These are phyloP conservation scores for Cladosporium colombiae DNA, from an alignment of 2,329 filamentous ascomycete species.

Conservation along the genomic window DNA sequence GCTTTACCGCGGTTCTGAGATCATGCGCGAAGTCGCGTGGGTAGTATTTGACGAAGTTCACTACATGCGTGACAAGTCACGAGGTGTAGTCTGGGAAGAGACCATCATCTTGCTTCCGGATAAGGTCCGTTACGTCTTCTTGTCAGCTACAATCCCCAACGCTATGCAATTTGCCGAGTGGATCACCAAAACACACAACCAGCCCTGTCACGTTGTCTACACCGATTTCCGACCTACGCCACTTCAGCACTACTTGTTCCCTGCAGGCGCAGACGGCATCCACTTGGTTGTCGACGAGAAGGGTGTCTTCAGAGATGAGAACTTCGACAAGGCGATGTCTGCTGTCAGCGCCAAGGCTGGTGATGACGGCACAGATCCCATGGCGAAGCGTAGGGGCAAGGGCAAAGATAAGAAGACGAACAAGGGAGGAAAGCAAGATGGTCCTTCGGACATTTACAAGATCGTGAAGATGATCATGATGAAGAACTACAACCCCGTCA, in stretches of 20 bases:
- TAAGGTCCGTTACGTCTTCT: slow-evolving; percentile 97
- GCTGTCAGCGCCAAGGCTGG: slow-evolving; percentile 86
- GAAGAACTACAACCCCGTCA: slow-evolving; percentile 96
- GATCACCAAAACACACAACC: slow-evolving; percentile 97
- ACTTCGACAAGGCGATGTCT: slow-evolving; percentile 95
- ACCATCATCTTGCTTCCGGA: slow-evolving; percentile 97
- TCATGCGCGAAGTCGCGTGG: slow-evolving; percentile 99
- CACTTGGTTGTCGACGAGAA: slow-evolving; percentile 96
- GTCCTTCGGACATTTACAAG: slow-evolving; percentile 85
- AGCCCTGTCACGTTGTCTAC: slow-evolving; percentile 98
- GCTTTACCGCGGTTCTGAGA: slow-evolving; percentile 96
- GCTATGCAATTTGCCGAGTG: slow-evolving; percentile 99
- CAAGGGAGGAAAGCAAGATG: slow-evolving; percentile 75
- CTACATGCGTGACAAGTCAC: slow-evolving; percentile 89
- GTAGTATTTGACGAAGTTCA: slow-evolving; percentile 98
- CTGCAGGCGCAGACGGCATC: slow-evolving; percentile 86
- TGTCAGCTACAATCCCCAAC: slow-evolving; percentile 97
- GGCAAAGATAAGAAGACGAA: slow-evolving; percentile 91
- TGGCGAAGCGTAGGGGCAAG: slow-evolving; percentile 79
- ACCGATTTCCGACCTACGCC: slow-evolving; percentile 97
- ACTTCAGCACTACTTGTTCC: slow-evolving; percentile 97
- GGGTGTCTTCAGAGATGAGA: slow-evolving; percentile 91
- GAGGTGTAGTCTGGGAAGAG: slow-evolving; percentile 99
- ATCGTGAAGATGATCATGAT: slow-evolving; percentile 99
- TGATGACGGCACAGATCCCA: slow-evolving; percentile 74